Percentiles rank a stretch among this genome's conserved stretches.
Evolutionary conservation across 2,329 filamentous ascomycete genomes (phyloP).

Genomic region (Fusarium transvaalense): DNA sequence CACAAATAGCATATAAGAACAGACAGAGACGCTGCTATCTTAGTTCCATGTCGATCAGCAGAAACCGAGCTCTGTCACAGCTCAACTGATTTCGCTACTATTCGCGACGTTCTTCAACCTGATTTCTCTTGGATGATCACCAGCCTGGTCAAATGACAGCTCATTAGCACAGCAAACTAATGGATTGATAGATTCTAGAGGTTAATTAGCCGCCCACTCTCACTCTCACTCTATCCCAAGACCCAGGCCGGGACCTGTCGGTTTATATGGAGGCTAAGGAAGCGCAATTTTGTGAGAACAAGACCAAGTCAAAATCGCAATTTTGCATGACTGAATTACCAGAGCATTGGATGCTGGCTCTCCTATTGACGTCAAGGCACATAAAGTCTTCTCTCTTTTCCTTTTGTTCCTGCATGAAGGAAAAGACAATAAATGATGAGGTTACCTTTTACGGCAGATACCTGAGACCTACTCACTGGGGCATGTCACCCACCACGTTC

Average conservation of each 20-base stretch:
- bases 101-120: conserved; percentile 14
- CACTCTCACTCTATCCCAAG: conserved; percentile 6
- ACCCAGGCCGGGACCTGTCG: conserved; percentile 13
- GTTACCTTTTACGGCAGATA: conserved; percentile 34
- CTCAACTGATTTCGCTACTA: background rate
- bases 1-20: conserved; percentile 5
- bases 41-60: background rate
- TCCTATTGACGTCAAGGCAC: conserved; percentile 14
- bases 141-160: conserved; percentile 32
- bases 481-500: conserved; percentile 22
- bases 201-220: conserved; percentile 34
- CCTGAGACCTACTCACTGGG: conserved; percentile 11
- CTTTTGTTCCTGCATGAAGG: background rate
- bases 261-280: conserved; percentile 15
- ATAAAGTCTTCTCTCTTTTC: background rate
- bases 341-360: conserved; percentile 1
- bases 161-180: conserved; percentile 17
- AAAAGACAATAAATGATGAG: background rate
- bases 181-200: conserved; percentile 13
- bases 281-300: conserved; percentile 28
- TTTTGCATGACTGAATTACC: conserved; percentile 4
- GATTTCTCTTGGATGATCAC: conserved; percentile 17
- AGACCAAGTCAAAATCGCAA: conserved; percentile 1
- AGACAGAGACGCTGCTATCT: background rate
- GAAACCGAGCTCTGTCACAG: background rate